Evolutionary conservation across 2,329 filamentous ascomycete species (phyloP).

Genomic region (Trichoderma afroharzianum): DNA sequence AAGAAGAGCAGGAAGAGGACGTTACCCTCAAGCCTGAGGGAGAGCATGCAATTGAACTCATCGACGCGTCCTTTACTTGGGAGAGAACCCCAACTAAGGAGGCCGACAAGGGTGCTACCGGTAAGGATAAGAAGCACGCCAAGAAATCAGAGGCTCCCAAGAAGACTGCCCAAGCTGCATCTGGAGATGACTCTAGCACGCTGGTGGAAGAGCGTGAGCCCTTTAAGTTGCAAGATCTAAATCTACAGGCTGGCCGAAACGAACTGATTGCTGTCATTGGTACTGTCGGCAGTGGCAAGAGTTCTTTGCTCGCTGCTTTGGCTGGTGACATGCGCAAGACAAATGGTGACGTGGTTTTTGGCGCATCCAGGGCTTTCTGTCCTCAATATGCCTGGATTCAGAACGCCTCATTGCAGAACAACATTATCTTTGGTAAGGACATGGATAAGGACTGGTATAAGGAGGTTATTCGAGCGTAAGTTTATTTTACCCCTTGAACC

Average conservation of each 20-base stretch:
- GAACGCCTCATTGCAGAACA: slow-evolving; percentile 80
- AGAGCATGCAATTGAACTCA: slow-evolving; percentile 68
- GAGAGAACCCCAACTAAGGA: slow-evolving; percentile 62
- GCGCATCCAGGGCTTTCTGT: slow-evolving; percentile 82
- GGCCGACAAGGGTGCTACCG: slow-evolving; percentile 35
- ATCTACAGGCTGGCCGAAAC: slow-evolving; percentile 65
- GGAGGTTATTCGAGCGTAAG: slow-evolving; percentile 71
- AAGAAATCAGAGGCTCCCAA: slow-evolving; percentile 37
- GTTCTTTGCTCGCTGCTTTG: slow-evolving; percentile 79
- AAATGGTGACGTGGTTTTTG: slow-evolving; percentile 66
- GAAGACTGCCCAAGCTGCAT: slow-evolving; percentile 30
- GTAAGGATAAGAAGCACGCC: slow-evolving; percentile 39
- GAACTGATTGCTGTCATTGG: slow-evolving; percentile 85
- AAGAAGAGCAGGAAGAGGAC: slow-evolving; percentile 79
- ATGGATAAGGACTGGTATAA: slow-evolving; percentile 76
- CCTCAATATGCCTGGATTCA: slow-evolving; percentile 98
- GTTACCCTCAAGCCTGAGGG: slow-evolving; percentile 53
- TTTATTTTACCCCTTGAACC: slow-evolving; percentile 23
- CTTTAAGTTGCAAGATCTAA: slow-evolving; percentile 68
- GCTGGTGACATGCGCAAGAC: slow-evolving; percentile 93
- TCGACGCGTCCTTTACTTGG: slow-evolving; percentile 80
- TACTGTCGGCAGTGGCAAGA: slow-evolving; percentile 86
- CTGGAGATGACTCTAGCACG: slow-evolving; percentile 50
- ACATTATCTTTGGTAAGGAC: slow-evolving; percentile 84
- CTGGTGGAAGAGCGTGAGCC: slow-evolving; percentile 59